phyloP scores from a whole-genome alignment of 192 early-diverging fungal species.

The Chytriomyces confervae region DNA sequence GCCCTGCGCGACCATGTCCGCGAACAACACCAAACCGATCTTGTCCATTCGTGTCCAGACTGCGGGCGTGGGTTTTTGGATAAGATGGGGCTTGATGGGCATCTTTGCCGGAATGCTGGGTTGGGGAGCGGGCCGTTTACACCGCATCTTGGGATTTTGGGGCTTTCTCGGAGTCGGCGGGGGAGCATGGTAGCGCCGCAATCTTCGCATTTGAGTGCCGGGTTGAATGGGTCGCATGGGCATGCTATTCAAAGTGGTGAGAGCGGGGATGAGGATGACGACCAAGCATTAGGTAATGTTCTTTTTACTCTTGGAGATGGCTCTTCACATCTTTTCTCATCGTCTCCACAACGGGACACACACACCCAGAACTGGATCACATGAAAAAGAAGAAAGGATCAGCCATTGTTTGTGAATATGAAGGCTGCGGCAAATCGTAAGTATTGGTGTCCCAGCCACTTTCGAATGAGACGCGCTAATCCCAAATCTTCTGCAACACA shows the following conservation, averaged over 20 bases:
- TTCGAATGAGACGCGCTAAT: background rate
- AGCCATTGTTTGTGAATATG: constrained; percentile 17
- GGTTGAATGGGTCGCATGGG: background rate
- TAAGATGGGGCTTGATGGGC: background rate
- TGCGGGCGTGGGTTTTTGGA: constrained; percentile 30
- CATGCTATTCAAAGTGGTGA: constrained; percentile 2
- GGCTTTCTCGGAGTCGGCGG: background rate
- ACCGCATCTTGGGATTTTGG: too few species aligned
- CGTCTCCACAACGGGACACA: too few species aligned
- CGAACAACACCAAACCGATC: constrained; percentile 23
- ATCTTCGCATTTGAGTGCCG: background rate
- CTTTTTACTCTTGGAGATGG: background rate
- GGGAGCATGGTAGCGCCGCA: background rate
- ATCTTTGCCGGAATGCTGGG: background rate
- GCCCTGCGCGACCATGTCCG: constrained; percentile 25
- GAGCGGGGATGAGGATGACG: constrained; percentile 6
- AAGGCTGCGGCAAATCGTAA: constrained; percentile 27
- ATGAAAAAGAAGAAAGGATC: background rate
- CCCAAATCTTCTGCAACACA: background rate
- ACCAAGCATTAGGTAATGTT: background rate
- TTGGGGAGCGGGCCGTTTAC: background rate
- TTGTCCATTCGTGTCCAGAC: constrained; percentile 18
- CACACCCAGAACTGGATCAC: too few species aligned
- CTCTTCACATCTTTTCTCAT: too few species aligned
- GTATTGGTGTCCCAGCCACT: background rate